Evolutionary conservation across 1,284 basidiomycete genomes (phyloP), one percentile per base, ranked within the genome.

Genomic region (Irpex sp.): DNA sequence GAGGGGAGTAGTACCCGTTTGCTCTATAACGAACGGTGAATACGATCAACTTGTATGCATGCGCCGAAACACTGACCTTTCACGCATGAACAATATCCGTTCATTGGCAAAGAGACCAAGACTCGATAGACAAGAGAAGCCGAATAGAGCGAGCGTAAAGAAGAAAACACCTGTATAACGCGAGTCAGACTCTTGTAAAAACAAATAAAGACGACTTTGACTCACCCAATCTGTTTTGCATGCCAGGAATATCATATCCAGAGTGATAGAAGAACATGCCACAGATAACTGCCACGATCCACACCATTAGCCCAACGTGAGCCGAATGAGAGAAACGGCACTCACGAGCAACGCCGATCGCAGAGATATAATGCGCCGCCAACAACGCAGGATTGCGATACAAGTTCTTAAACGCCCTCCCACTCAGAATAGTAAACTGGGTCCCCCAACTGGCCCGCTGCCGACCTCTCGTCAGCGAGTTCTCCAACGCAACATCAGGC

Each of bases 361-460:
- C 89, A 13, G 94, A 89, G 33, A 88, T 72, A 76, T 98, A 99
- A 77, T 99, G 97, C 3, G 95, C 89, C 8, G 88, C 83, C 81
- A 99, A 84, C 61, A 98, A 77, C 62, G 95, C 90, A 0, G 97
- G 96, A 72, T 99, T 95, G 43, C 97, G 86, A 74, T 96, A 95
- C 63, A 98, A 76, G 73, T 98, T 98, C 85, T 98, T 98, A 83
- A 98, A 99, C n/a, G 96, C 95, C 63, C 97, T 78, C 21, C 95
- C 95, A 70, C 93, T 96, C 68, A 99, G 76, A 65, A 98, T 95
- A 72, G 84, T 85, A 74, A 99, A 97, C 78, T 99, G 97, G 19
- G 91, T 95, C 63, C 83, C 82, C 83, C 90, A 94, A 65, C 84
- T 89, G 2, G 95, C 97, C 63, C 94, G 85, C 76, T 91, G 90